Evolutionary conservation across 495 filamentous ascomycete genomes (phyloP), one percentile per base, ranked within the genome.

Genomic region (Melanomma pulvis-pyrius): DNA sequence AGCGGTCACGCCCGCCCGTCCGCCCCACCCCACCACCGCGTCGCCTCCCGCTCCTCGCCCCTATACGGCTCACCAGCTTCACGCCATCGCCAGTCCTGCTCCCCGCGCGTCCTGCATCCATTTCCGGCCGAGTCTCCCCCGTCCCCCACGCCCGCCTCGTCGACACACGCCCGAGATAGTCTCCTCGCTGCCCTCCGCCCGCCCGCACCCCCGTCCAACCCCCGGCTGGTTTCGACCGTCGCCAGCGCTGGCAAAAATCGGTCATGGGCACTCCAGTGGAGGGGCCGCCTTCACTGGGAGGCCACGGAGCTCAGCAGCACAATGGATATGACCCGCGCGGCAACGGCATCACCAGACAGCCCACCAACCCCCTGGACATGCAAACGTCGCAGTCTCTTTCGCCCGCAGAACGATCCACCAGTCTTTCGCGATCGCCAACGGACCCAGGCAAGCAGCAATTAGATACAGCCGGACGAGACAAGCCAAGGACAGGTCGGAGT

Each of bases 261-360:
- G 44, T 39, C 62, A 71, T 71, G 69, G 60, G 55, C 69, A 59
- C 64, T 68, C 69, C 69, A 60, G 69, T 67, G 69, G 69, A 71
- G 64, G 64, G 65, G 19, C 59, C n/a, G 64, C 65, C 65, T 65
- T 68, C 69, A 66, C 68, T 71, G 68, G 68, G 61, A 63, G 68
- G 63, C 54, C 63, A 63, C 8, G 69, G 68, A 9, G 49, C 52
- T 11, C 54, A 47, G 34, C 65, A 61, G 30, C 60, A 66, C 54
- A 53, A 55, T 47, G 48, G 32, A n/a, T 63, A 71, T 50, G 63
- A 71, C 52, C 59, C 63, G 19, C 68, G 68, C 50, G 49, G 60
- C 67, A 69, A 69, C 55, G 67, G 67, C 25, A 61, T 69, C 22
- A 15, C 61, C n/a, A 24, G 67, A 48, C 67, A 57, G 22, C 60